Conservation (phyloP, 257 asterid genomes). For the Salvia miltiorrhiza region DNA sequence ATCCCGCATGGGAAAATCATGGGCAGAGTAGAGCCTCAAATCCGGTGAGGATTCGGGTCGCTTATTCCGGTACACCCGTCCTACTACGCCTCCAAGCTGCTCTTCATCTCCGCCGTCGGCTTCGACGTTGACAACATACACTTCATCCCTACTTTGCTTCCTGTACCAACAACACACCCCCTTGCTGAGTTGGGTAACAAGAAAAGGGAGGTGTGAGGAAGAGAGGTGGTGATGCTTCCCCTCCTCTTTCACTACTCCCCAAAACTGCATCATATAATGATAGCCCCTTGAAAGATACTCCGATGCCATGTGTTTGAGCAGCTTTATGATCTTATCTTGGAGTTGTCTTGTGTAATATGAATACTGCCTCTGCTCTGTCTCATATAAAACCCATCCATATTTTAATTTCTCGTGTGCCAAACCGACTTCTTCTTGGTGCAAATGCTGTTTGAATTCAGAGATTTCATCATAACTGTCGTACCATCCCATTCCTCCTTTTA, state of each 20-base stretch:
- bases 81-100: not conserved
- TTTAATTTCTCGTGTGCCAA: not conserved
- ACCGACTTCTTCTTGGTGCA: not conserved
- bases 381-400: not conserved
- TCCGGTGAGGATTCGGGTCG: slow-evolving; percentile 2
- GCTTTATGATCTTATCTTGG: not conserved
- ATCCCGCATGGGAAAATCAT: not conserved
- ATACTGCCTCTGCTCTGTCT: not conserved
- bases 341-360: no score
- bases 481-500: no score
- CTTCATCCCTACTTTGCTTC: not conserved
- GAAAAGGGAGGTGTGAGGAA: slow-evolving; percentile 23
- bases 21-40: not conserved
- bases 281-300: not conserved
- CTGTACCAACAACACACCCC: slow-evolving; percentile 20
- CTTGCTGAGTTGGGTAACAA: slow-evolving; percentile 7
- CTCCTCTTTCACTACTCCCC: not conserved
- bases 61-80: not conserved
- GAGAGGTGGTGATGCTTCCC: not conserved
- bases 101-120: not conserved
- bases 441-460: not conserved
- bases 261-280: not conserved
- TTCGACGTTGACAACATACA: no score
- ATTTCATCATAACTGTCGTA: no score
- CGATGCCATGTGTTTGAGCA: not conserved